Evolutionary conservation across 495 filamentous ascomycete species (phyloP), one percentile per base, ranked within the genome.

Genomic region (Talaromyces wortmannii): DNA sequence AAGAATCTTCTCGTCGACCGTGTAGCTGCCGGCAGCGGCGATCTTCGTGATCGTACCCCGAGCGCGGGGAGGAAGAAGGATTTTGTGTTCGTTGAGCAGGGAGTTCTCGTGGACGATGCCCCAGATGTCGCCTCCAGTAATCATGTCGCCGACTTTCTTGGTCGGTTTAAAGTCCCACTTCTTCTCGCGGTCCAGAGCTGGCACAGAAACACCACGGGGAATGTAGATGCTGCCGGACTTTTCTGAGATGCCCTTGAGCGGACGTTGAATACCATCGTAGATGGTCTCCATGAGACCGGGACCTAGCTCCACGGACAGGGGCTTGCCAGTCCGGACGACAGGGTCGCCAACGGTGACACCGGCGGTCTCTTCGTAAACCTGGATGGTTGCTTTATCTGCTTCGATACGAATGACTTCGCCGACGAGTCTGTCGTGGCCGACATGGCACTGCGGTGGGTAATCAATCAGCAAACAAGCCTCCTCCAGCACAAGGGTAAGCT

Each of bases 351-450:
- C 92, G 48, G 86, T 96, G 60, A 98, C 85, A 72, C 94, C 94
- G 76, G 91, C 95, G 92, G 94, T 98, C 74, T 98, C 94, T 64
- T 98, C 94, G 75, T 98, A 98, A 56, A 98, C 94, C 76, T 98
- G 95, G 58, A 98, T 92, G 6, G 91, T 97, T 57, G 90, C 91
- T 74, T 91, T 95, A 68, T 97, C 95, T 61, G 80, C 87, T 59
- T 90, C 92, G 67, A 99, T 92, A 64, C 95, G 86, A 82, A 99
- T 99, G 71, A 99, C 92, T 74, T 99, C 94, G 61, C 94, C 94
- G 48, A 95, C 89, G 42, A 99, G 81, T 53, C 83, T 74, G 67
- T 95, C 90, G 64, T 95, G 84, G 59, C 94, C 92, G 56, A 99
- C 92, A 68, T 80, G 84, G 63, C 91, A 87, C 88, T 88, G 23